A percentile compares a stretch with the other conserved stretches of the same genome.
Conservation (phyloP, 1,284 basidiomycete genomes). For the Leccinum pachyderme region DNA sequence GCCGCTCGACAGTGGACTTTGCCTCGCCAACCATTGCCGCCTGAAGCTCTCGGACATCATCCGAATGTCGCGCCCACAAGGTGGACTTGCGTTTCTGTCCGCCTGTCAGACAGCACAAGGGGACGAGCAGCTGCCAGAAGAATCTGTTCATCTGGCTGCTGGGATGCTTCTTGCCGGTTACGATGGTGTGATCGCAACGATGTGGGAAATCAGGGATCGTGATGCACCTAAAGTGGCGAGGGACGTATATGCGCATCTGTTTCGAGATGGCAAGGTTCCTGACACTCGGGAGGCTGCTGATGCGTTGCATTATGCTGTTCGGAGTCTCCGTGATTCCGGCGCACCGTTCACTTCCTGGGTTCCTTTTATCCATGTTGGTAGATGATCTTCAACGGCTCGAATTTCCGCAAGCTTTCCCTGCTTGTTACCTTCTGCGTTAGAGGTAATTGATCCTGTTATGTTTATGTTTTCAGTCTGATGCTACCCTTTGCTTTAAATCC, state of each 20-base stretch:
- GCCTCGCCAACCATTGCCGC: background rate
- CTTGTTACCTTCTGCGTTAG: background rate
- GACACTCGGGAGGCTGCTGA: background rate
- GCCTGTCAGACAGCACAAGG: background rate
- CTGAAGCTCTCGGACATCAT: background rate
- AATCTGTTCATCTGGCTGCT: background rate
- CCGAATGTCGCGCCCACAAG: background rate
- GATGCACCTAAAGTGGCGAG: background rate
- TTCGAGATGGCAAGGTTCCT: background rate
- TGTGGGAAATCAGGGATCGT: background rate
- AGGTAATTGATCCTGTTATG: background rate
- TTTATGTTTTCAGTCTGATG: background rate
- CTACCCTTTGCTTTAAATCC: background rate
- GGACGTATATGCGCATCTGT: background rate
- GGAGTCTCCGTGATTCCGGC: background rate
- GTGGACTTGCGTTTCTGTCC: too few relatives aligned
- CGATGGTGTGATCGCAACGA: background rate
- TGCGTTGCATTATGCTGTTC: background rate
- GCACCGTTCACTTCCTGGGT: background rate
- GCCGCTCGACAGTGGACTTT: background rate
- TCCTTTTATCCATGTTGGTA: background rate
- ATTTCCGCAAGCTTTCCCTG: background rate
- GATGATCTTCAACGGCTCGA: background rate
- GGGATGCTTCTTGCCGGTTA: background rate
- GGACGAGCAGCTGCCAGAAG: background rate